phyloP scores from a whole-genome alignment of 1,139 yeast genomes.

The Lodderomyces metapsilosis region DNA sequence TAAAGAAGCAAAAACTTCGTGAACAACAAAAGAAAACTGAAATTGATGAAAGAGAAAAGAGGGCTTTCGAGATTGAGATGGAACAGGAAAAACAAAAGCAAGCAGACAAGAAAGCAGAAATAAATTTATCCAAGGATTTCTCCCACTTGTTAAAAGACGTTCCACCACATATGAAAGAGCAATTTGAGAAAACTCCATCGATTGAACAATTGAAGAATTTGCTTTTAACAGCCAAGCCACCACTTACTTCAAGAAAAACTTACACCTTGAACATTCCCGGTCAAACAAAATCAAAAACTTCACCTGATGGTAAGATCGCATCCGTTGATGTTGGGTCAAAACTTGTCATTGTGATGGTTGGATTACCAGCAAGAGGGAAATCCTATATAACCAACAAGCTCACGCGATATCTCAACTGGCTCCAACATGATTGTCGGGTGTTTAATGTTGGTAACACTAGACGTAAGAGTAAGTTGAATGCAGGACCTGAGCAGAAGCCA shows the following conservation, averaged over 20 bases:
- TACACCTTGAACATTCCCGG: constrained; percentile 93
- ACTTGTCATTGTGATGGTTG: constrained; percentile 91
- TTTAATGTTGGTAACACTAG: constrained; percentile 95
- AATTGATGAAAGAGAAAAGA: neutral
- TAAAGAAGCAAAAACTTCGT: neutral
- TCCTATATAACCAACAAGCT: constrained; percentile 89
- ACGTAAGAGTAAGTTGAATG: constrained; percentile 63
- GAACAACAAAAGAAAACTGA: neutral
- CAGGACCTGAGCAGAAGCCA: constrained; percentile 73
- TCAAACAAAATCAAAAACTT: constrained; percentile 75
- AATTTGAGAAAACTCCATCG: constrained; percentile 42
- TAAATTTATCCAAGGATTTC: neutral
- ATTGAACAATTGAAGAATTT: constrained; percentile 40
- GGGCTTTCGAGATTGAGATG: constrained; percentile 1
- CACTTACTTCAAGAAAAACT: constrained; percentile 49
- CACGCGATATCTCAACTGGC: constrained; percentile 86
- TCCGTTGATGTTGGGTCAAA: constrained; percentile 74
- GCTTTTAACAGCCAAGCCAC: constrained; percentile 37
- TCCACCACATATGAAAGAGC: constrained; percentile 34
- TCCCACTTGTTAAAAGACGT: constrained; percentile 29
- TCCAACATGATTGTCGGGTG: constrained; percentile 84
- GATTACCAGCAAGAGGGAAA: constrained; percentile 90
- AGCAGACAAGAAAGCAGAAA: constrained; percentile 4
- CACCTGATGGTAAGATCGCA: constrained; percentile 82
- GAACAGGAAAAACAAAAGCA: constrained; percentile 3